These are phyloP conservation scores for Sphagnum magellanicum DNA, from an alignment of 228 moss, liverwort and hornwort species.

Conservation along the genomic window DNA sequence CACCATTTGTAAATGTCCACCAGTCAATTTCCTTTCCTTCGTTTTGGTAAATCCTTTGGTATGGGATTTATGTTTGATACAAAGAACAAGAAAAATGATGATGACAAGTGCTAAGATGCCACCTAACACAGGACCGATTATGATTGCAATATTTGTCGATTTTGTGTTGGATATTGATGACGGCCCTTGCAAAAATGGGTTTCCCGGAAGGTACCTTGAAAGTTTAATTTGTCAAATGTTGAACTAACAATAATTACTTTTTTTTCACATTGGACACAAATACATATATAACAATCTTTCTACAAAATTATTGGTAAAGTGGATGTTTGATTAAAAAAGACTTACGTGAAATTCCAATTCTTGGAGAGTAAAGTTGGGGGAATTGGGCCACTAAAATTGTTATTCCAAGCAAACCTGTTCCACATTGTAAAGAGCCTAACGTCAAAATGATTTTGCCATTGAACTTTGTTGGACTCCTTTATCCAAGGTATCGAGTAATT, in stretches of 20 bases:
- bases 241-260: neutral
- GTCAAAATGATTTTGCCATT: too few species aligned
- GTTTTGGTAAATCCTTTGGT: too few species aligned
- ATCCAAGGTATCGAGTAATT: too few species aligned
- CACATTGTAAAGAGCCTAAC: neutral
- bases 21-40: too few species aligned
- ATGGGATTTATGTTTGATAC: neutral
- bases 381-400: slow-evolving; percentile 18
- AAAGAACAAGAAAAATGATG: neutral
- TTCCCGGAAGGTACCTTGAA: too few species aligned
- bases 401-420: slow-evolving; percentile 15
- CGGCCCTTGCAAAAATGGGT: too few species aligned
- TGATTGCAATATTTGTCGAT: neutral
- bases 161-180: neutral
- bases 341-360: slow-evolving; percentile 15
- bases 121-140: slow-evolving; percentile 14
- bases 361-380: slow-evolving; percentile 9
- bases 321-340: neutral
- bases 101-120: slow-evolving; percentile 15
- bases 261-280: neutral
- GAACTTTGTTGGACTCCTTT: too few species aligned
- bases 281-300: neutral
- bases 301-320: too few species aligned
- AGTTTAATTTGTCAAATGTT: too few species aligned
- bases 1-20: too few species aligned